Evolutionary conservation across 2,329 filamentous ascomycete genomes (phyloP), one percentile per base, ranked within the genome.

Genomic region (Alternaria sp.): DNA sequence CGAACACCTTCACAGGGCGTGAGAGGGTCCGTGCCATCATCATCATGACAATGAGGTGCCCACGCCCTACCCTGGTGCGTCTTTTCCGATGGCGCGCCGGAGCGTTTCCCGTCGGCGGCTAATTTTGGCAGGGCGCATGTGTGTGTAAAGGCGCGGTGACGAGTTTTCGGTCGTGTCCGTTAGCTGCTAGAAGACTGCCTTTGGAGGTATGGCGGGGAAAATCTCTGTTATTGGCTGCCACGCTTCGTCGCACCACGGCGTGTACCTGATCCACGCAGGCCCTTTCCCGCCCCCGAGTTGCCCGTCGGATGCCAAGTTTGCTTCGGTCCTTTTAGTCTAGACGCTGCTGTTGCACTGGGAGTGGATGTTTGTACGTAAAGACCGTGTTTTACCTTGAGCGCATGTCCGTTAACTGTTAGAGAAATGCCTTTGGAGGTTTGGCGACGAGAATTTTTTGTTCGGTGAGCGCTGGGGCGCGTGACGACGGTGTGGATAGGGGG

Each of bases 301-400:
- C 65, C 65, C 65, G 62, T 59, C 59, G 55, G 58, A 57, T 62
- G 59, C 55, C 52, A 54, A 61, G 25, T 30, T 59, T 65, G 52
- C 52, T 17, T 7, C 23, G 21, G 46, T 51, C 9, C 26, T 59
- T 30, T 43, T 62, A 45, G 56, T 62, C 66, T 65, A 67, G 66
- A 69, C 46, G 43, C 51, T 64, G 60, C 44, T 61, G 28, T 67
- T 49, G 56, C 66, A 61, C 62, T 55, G 12, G 30, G 50, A 62
- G 68, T 67, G 68, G 66, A 70, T 70, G 68, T 54, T 70, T 69
- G 68, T 70, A 70, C 68, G 68, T 70, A 70, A 70, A 65, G 49
- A 43, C 28, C 21, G 43, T 17, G 23, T 46, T 44, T 45, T 15
- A 25, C 40, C 30, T 58, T 61, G 57, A 36, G 23, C 57, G 15